Evolutionary conservation across 257 asterid genomes (phyloP), one percentile per base, ranked within the genome.

Genomic region (Rhazya stricta): DNA sequence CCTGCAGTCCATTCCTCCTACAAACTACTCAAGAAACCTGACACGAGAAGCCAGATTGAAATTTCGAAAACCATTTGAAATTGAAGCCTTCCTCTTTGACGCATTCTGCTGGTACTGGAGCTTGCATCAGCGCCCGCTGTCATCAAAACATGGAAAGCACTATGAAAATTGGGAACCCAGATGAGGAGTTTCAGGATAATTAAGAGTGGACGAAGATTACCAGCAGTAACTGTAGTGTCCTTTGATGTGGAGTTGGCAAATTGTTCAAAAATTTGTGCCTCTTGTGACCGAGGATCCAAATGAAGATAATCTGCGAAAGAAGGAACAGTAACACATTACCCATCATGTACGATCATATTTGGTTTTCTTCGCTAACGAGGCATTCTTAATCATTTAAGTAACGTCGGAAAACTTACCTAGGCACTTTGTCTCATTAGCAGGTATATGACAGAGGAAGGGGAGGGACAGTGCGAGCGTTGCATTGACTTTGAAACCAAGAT

Each of bases 261-360:
- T 63, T 83, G 84, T 82, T 74, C 41, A 32, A 85, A 88, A 78
- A 88, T 68, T 78, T 76, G 81, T 65, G 91, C 88, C 21, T 88
- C 91, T 5, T 91, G 75, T 6, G 91, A 88, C 61, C 60, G 75
- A 0, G 84, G 87, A 42, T 85, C 79, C 71, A 88, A 69, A 36
- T 86, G 79, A 34, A 88, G 84, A 32, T 83, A 83, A 72, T 65
- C 90, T 88, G 77, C 25, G 58, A 19, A 48, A 27, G 0, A 34
- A 36, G 2, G 18, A 5, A 41, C 50, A 25, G 9, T 5, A 43
- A 50, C 7, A 7, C 6, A n/a, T n/a, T n/a, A n/a, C n/a, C n/a
- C n/a, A n/a, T n/a, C n/a, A n/a, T n/a, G n/a, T n/a, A n/a, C n/a
- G n/a, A n/a, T n/a, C n/a, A n/a, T n/a, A n/a, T n/a, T n/a, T n/a